phyloP scores from a whole-genome alignment of 2,329 filamentous ascomycete genomes.

The Pseudocercospora vitis region DNA sequence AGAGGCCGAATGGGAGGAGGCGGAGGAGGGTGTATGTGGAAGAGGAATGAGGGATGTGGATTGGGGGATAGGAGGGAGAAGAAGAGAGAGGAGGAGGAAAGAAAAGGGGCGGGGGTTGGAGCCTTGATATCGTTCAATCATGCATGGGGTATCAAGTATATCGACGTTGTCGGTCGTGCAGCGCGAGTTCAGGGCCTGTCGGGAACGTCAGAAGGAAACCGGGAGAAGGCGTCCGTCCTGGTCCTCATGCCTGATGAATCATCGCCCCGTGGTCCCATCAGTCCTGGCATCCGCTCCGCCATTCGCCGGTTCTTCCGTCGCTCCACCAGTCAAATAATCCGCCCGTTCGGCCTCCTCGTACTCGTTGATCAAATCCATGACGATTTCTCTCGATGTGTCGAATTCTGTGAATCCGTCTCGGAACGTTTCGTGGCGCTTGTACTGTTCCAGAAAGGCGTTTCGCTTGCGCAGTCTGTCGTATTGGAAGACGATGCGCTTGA shows the following conservation, averaged over 20 bases:
- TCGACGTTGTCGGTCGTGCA: constrained; percentile 1
- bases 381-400: constrained; percentile 89
- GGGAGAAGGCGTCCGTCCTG: background rate
- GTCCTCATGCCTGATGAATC: constrained; percentile 5
- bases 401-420: constrained; percentile 90
- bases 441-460: constrained; percentile 93
- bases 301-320: constrained; percentile 30
- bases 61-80: too few relatives aligned
- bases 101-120: too few relatives aligned
- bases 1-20: constrained; percentile 25
- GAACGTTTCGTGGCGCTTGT: constrained; percentile 94
- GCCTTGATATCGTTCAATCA: constrained; percentile 1
- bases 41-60: too few relatives aligned
- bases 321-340: constrained; percentile 72
- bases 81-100: too few relatives aligned
- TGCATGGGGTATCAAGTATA: constrained; percentile 18
- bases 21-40: constrained; percentile 63
- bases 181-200: background rate
- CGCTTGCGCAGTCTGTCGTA: constrained; percentile 94
- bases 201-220: background rate
- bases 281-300: constrained; percentile 36
- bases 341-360: constrained; percentile 93
- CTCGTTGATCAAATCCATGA: constrained; percentile 85
- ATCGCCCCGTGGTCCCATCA: constrained; percentile 46
- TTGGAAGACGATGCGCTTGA: constrained; percentile 88